Conservation (phyloP, 371 early-diverging fungal species). For the Mycotypha africana region DNA sequence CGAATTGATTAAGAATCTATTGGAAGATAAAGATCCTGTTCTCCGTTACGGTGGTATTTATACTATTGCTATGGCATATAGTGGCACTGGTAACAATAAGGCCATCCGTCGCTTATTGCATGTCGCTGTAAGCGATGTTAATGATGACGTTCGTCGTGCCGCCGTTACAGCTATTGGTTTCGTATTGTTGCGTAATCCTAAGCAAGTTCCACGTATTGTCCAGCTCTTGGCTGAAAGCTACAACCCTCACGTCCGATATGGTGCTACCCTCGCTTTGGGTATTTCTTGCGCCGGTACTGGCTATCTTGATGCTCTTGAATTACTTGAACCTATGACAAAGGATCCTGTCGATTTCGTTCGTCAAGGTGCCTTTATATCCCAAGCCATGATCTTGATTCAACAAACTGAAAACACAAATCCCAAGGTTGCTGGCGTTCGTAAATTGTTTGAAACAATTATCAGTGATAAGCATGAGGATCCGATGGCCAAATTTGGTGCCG, state of each 20-base stretch:
- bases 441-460: slow-evolving; percentile 86
- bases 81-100: slow-evolving; percentile 95
- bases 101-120: slow-evolving; percentile 93
- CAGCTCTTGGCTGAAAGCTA: slow-evolving; percentile 97
- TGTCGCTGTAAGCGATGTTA: slow-evolving; percentile 95
- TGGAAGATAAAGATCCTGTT: slow-evolving; percentile 91
- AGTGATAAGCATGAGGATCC: slow-evolving; percentile 90
- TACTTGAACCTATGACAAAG: slow-evolving; percentile 98
- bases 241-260: slow-evolving; percentile 98
- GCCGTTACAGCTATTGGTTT: slow-evolving; percentile 98
- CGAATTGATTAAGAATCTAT: slow-evolving; percentile 72
- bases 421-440: slow-evolving; percentile 78
- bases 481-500: slow-evolving; percentile 97
- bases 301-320: slow-evolving; percentile 83
- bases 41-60: slow-evolving; percentile 96
- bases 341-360: slow-evolving; percentile 97
- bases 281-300: slow-evolving; percentile 98
- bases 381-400: slow-evolving; percentile 97
- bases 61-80: slow-evolving; percentile 96
- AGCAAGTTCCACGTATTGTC: slow-evolving; percentile 95
- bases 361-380: slow-evolving; percentile 97
- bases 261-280: slow-evolving; percentile 96
- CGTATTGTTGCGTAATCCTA: slow-evolving; percentile 83
- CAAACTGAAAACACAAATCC: slow-evolving; percentile 82
- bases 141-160: slow-evolving; percentile 98